A percentile compares a stretch with the other conserved stretches of the same genome.
These are phyloP conservation scores for Cucumis melo DNA, from an alignment of 306 rosid genomes.

Conservation along the genomic window DNA sequence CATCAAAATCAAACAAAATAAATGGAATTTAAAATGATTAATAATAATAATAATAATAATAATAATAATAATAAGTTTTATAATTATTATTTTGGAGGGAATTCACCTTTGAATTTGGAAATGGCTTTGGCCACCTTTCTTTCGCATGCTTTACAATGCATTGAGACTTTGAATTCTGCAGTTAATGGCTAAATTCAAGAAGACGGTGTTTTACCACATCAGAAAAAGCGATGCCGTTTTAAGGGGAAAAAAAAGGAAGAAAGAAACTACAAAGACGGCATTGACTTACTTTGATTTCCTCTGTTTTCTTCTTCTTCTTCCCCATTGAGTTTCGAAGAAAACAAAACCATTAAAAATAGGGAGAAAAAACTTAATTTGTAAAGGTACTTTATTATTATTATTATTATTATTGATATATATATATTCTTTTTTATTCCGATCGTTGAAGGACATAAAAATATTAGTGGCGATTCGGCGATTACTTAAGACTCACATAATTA, in stretches of 20 bases:
- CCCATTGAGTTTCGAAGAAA: neutral
- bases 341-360: neutral
- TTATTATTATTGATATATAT: neutral
- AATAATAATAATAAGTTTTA: too few relatives aligned
- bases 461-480: neutral
- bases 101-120: constrained; percentile 53
- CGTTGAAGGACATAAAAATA: neutral
- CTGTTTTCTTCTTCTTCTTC: constrained; percentile 5
- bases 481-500: too few relatives aligned
- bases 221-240: neutral
- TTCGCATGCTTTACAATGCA: constrained; percentile 78
- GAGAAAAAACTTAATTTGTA: neutral
- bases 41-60: too few relatives aligned
- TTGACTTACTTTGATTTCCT: neutral
- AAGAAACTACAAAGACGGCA: neutral
- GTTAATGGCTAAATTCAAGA: constrained; percentile 9
- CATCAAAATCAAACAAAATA: neutral
- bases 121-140: constrained; percentile 50
- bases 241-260: neutral
- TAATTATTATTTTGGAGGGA: neutral
- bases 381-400: neutral
- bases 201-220: neutral
- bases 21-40: neutral
- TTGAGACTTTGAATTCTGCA: constrained; percentile 48
- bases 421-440: neutral